A percentile compares a stretch with the other conserved stretches of the same genome.
These are phyloP conservation scores for Articulospora tetracladia DNA, from an alignment of 495 filamentous ascomycete species.

Conservation along the genomic window DNA sequence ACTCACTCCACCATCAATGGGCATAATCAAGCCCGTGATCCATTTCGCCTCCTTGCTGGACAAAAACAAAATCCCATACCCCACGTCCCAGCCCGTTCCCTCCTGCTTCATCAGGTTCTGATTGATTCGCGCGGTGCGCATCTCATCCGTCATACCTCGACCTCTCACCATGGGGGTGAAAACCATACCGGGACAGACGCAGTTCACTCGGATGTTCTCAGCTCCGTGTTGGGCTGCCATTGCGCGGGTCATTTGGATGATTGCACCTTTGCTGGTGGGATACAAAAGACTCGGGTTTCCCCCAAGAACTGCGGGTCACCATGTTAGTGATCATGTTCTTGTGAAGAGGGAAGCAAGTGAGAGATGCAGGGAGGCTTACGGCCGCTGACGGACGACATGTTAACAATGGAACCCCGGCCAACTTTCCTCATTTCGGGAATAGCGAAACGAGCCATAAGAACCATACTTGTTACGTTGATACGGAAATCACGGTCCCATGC, in stretches of 20 bases:
- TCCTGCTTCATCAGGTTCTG: conserved; percentile 50
- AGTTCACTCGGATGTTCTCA: conserved; percentile 54
- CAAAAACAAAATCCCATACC: conserved; percentile 21
- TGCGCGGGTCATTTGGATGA: conserved; percentile 55
- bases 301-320: conserved; percentile 26
- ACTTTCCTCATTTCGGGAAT: conserved; percentile 52
- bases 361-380: conserved; percentile 30
- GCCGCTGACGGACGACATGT: conserved; percentile 54
- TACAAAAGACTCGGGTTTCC: conserved; percentile 57
- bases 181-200: conserved; percentile 58
- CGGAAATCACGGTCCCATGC: conserved; percentile 49
- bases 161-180: conserved; percentile 59
- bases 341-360: too few species aligned
- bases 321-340: too few species aligned
- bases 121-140: conserved; percentile 39
- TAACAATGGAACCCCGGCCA: conserved; percentile 48
- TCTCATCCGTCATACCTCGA: conserved; percentile 45
- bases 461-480: conserved; percentile 57
- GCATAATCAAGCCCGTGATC: neutral
- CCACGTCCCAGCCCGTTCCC: conserved; percentile 48
- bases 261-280: conserved; percentile 57
- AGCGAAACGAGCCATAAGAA: conserved; percentile 50
- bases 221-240: conserved; percentile 55
- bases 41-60: neutral
- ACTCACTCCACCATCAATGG: neutral